Base-by-base conservation (phyloP, 352 stramenopile genomes). In the Pythium rishiriense region DNA sequence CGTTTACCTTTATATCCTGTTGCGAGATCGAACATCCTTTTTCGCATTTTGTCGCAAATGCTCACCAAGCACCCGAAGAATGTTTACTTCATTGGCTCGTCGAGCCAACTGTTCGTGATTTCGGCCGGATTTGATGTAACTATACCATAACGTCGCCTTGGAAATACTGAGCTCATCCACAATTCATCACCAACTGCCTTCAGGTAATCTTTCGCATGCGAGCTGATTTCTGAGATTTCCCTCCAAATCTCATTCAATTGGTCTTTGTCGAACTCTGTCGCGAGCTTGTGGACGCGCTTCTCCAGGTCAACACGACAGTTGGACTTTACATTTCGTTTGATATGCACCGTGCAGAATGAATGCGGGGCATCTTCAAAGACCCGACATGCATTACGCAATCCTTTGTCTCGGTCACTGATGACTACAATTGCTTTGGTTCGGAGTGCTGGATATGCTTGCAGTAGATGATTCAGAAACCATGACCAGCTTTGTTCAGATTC, bases 371-470 rank as follows among this genome's bases (percentile, higher is more conserved):
- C 15, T 39, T 35, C 8, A 24, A 57, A 45, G 11, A 28, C 31
- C 4, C 28, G 11, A 29, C 50, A 45, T 42, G 29, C 19, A 19
- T 57, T 57, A 12, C 28, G 50, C 19, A 57, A 39, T 25, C 50
- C 50, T 45, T 57, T 57, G 26, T 57, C 50, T 10, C 50, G 50
- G 22, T 57, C 50, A 45, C 50, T 57, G 21, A 57, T 45, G 10
- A 57, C 50, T 15, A 50, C 22, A 24, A 28, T 50, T 17, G 43
- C 43, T 28, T 50, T 50, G 15, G 43, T 28, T 50, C 9, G 19
- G 6, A 50, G 22, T 50, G 15, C 43, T 28, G 43, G 43, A 50
- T 50, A 50, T 22, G 21, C 19, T 50, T 28, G 43, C 15, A 50
- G 31, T 37, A 28, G 43, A 50, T 50, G 43, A 12, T 50, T 5